Evolutionary conservation across 148 eudicot genomes (phyloP), one percentile per base, ranked within the genome.

Genomic region (Fagopyrum homotropicum): DNA sequence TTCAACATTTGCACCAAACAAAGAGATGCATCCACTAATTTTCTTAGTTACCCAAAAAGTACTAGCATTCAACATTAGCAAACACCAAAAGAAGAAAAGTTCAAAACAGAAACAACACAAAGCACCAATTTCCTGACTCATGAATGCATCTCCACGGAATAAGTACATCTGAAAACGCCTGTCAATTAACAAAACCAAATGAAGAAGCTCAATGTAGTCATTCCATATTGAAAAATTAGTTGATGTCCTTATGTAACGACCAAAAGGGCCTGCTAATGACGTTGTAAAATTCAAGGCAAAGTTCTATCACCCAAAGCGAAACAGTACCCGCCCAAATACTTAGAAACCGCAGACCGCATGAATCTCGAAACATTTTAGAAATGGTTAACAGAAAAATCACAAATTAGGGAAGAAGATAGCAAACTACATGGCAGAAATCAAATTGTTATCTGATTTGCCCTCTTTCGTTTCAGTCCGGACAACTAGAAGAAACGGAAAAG

Each of bases 381-480:
- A 35, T 35, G 40, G 40, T 35, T 35, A 35, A 35, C 40, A 35
- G 40, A 55, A 55, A 55, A 16, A 15, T 55, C 26, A 55, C 60
- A 55, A 4, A 55, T 55, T 55, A 55, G 60, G 60, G 9, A 6
- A 16, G 17, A 6, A 17, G 17, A 55, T 1, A 55, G 40, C 60
- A 55, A 14, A 55, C 22, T 12, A 16, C 60, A 55, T 16, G 60
- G 17, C 60, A 52, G 57, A 52, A 70, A 70, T 2, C 17, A 68
- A 35, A 68, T 35, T n/a, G n/a, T 5, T 70, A 70, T 70, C 49
- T n/a, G 17, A 45, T 44, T 44, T 44, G 46, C 70, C 70, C 70
- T 66, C 47, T 30, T 66, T 66, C 71, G 17, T 64, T 4, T 45
- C 70, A 43, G 19, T 69, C 50, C 29, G 50, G 40, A 69, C 16